Evolutionary conservation across 2,329 filamentous ascomycete species (phyloP).

Genomic region (Pyrenophora teres): DNA sequence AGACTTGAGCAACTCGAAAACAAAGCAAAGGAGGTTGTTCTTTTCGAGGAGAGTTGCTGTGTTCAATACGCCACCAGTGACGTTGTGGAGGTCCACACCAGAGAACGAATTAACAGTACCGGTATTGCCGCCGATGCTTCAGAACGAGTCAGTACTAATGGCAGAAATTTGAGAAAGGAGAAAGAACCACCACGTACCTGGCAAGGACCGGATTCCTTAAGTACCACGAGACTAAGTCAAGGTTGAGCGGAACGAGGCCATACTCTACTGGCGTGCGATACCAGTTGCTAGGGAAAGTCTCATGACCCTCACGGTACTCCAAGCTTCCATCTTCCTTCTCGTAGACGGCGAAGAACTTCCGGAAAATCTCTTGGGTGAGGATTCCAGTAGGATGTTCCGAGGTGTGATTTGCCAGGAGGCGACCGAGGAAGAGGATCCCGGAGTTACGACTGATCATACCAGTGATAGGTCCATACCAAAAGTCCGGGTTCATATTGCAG

Average conservation of each 20-base stretch:
- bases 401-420: slow-evolving; percentile 43
- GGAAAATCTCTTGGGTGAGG: slow-evolving; percentile 42
- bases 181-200: slow-evolving; percentile 16
- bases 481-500: slow-evolving; percentile 57
- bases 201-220: slow-evolving; percentile 21
- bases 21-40: slow-evolving; percentile 49
- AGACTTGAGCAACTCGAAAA: slow-evolving; percentile 43
- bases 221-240: slow-evolving; percentile 24
- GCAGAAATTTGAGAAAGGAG: neutral
- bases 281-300: slow-evolving; percentile 60
- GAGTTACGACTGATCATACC: slow-evolving; percentile 57
- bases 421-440: slow-evolving; percentile 34
- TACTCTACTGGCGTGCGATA: slow-evolving; percentile 55
- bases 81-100: slow-evolving; percentile 47
- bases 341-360: slow-evolving; percentile 56
- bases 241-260: slow-evolving; percentile 46
- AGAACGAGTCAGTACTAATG: neutral
- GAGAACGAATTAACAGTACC: slow-evolving; percentile 58
- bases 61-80: slow-evolving; percentile 25
- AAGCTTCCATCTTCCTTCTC: slow-evolving; percentile 48
- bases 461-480: slow-evolving; percentile 60
- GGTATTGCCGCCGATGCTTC: slow-evolving; percentile 57
- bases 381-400: slow-evolving; percentile 19
- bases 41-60: slow-evolving; percentile 42
- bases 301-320: slow-evolving; percentile 51